Evolutionary conservation across 2,329 filamentous ascomycete genomes (phyloP), one percentile per base, ranked within the genome.

Genomic region (Claviceps lovelessii): DNA sequence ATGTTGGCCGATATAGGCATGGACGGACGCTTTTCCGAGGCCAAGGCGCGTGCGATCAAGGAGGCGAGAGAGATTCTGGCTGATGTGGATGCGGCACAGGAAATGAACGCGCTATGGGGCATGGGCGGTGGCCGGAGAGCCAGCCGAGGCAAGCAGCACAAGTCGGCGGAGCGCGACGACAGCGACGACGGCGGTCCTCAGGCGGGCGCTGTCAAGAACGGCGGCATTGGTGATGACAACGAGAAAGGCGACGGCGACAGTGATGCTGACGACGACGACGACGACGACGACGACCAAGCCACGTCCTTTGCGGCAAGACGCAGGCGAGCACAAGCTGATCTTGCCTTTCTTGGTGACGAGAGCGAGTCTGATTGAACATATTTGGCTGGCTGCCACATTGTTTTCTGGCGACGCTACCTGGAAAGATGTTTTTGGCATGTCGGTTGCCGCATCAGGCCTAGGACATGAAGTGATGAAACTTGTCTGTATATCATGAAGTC

Each of bases 1-100:
- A 85, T 94, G 84, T 77, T 98, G 31, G 76, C 77, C 39, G 89
- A 95, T 35, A 76, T 83, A 5, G 93, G 91, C 39, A 96, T 97
- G 87, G 83, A 83, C 1, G 91, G 90, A 0, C 82, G 91, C 17
- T 96, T 89, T 69, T 95, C 88, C 0, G 79, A 86, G 62, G 84
- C 89, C 46, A 91, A 86, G 63, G 91, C 91, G 0, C 81, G 78
- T 29, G 83, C 88, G 68, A 96, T 97, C 66, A 93, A 89, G 66
- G 91, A 95, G 70, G 76, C 79, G 63, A 78, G 91, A 53, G 91
- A 98, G 70, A 76, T 98, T 41, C 77, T 81, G 63, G 88, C 84
- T 0, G 91, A 98, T 63, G 73, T 95, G 7, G 88, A 93, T 64
- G 85, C 83, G 13, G 89, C 95, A 17, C 83, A 88, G 66, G 84